Percentiles rank a stretch among this genome's conserved stretches.
These are phyloP conservation scores for Xylaria grammica DNA, from an alignment of 495 filamentous ascomycete species.

Conservation along the genomic window DNA sequence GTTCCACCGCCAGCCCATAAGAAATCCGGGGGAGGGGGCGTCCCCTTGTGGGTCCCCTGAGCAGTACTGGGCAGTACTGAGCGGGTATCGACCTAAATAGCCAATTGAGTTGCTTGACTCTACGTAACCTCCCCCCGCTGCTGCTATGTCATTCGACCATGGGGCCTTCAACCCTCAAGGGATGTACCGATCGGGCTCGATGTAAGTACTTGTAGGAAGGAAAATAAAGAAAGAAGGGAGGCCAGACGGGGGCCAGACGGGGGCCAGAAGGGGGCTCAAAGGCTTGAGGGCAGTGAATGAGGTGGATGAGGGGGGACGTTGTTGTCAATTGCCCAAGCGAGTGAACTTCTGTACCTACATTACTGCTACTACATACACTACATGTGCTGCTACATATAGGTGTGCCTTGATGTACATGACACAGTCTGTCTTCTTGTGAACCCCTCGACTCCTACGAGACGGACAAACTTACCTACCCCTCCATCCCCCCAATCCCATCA, in stretches of 20 bases:
- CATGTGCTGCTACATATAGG: too few species aligned
- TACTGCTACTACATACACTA: too few species aligned
- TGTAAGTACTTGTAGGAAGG: background rate
- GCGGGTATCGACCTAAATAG: background rate
- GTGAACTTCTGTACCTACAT: background rate
- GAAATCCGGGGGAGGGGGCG: slow-evolving; percentile 24
- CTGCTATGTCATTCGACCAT: background rate
- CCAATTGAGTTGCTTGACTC: slow-evolving; percentile 8
- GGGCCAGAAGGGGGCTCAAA: background rate
- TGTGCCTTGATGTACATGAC: too few species aligned
- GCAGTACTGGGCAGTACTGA: too few species aligned
- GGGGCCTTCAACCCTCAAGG: too few species aligned
- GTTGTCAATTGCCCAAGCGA: background rate
- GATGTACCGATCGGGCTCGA: background rate
- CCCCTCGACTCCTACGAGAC: slow-evolving; percentile 7
- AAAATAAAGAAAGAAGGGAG: too few species aligned
- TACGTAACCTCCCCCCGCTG: slow-evolving; percentile 20
- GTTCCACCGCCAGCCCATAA: background rate
- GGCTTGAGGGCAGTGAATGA: too few species aligned
- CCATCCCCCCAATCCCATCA: slow-evolving; percentile 18
- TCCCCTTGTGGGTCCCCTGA: background rate
- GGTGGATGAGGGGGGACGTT: too few species aligned
- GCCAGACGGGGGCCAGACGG: too few species aligned
- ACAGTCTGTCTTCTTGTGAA: slow-evolving; percentile 18
- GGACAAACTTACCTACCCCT: slow-evolving; percentile 19